Evolutionary conservation across 805 yeast genomes (phyloP), one percentile per base, ranked within the genome.

Genomic region (Candida dajiaensis): DNA sequence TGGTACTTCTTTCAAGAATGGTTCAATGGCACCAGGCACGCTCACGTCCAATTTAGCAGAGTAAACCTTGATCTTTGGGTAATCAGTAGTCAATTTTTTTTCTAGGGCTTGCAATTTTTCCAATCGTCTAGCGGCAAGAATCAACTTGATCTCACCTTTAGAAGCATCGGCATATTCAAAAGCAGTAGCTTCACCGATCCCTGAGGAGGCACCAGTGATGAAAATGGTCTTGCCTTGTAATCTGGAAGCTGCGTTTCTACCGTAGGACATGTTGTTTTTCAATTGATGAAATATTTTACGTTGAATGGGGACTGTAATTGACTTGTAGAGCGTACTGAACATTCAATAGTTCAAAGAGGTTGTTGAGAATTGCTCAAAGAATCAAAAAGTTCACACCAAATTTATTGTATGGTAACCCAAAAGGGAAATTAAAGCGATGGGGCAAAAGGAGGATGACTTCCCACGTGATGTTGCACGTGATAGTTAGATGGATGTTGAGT

Each of bases 131-230:
- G 96, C 96, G 4, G 89, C 75, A 36, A 89, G 72, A 50, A 89
- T 71, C 56, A 88, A 74, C 59, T 83, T 82, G 59, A 84, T 63
- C 18, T 82, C 64, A 33, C 95, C 95, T 45, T 78, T 71, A 22
- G 92, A 73, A n/a, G 87, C 86, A 31, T 61, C 81, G 28, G 96
- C 94, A 55, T 88, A 81, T 62, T 90, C 96, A 42, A 74, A 66
- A 15, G 97, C 98, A 15, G 96, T 89, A 46, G 95, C 92, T 55
- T 80, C 81, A 18, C 98, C 99, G 58, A 92, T 92, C 45, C 99
- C 98, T 9, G 96, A 82, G 35, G 96, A 86, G 12, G 97, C 98
- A 51, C 98, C 98, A 18, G 98, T 88, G 59, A 92, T 83, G 36
- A 92, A 76, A 16, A 88, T 74, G 21, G 80, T 80, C 62, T 92